A percentile compares a stretch with the other conserved stretches of the same genome.
Conservation (phyloP, 305 asterid genomes). For the Rubia balearica region DNA sequence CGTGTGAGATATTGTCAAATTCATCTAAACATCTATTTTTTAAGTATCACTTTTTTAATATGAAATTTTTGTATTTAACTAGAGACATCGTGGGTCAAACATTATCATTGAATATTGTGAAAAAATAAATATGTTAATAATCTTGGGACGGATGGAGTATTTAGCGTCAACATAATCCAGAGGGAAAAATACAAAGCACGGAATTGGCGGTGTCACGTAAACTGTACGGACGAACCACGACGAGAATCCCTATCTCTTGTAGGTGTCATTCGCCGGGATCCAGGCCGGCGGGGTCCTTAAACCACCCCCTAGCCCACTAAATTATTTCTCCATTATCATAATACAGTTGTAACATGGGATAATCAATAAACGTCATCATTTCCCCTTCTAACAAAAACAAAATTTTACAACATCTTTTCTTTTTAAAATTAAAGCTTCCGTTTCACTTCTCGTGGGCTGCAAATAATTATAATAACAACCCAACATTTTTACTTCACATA, state of each 20-base stretch:
- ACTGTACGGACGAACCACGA: conserved; percentile 19
- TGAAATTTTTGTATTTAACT: no score
- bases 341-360: background rate
- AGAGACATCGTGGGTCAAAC: no score
- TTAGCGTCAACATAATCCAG: background rate
- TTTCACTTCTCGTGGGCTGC: no score
- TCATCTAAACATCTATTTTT: no score
- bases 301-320: conserved; percentile 2
- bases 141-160: no score
- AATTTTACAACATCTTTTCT: background rate
- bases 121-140: no score
- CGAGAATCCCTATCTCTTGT: conserved; percentile 12
- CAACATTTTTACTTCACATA: no score
- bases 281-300: conserved; percentile 55
- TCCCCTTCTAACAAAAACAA: background rate
- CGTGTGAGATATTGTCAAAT: no score
- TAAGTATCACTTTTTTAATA: no score
- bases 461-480: no score
- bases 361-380: background rate
- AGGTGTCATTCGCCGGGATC: conserved; percentile 28
- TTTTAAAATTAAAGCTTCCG: no score
- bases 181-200: background rate
- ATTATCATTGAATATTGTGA: no score
- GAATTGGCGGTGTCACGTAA: conserved; percentile 1
- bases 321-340: background rate